These are phyloP conservation scores for Leishmania aethiopica DNA, from an alignment of 208 protist genomes.

Conservation along the genomic window DNA sequence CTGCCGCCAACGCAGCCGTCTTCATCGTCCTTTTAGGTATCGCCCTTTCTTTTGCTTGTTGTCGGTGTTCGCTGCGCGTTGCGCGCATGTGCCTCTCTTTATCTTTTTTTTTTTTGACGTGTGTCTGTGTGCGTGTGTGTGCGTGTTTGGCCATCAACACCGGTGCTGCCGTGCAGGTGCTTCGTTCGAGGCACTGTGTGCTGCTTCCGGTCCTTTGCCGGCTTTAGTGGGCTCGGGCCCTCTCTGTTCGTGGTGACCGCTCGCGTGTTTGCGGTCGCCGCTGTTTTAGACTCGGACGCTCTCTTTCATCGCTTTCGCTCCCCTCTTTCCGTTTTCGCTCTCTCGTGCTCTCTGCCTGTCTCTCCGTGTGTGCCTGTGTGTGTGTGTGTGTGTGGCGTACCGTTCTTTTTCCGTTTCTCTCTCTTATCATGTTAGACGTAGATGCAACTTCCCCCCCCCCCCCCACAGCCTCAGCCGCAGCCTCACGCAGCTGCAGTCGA, in stretches of 20 bases:
- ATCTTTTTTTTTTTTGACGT: no score
- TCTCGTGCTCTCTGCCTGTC: not conserved
- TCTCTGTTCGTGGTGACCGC: not conserved
- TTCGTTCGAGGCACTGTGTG: not conserved
- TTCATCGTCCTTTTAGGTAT: not conserved
- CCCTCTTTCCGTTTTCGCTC: not conserved
- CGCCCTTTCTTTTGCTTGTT: not conserved
- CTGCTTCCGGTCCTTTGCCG: not conserved
- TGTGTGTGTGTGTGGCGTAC: not conserved
- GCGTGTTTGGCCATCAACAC: not conserved
- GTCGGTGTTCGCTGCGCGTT: not conserved
- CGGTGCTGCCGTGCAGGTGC: not conserved
- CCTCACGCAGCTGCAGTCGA: not conserved
- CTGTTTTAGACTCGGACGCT: not conserved
- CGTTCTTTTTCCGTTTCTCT: not conserved
- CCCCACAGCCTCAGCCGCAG: not conserved
- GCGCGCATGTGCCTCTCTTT: not conserved
- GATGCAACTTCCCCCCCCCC: not conserved
- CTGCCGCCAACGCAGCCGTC: not conserved
- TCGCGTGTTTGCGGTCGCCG: not conserved
- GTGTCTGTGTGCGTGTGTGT: not conserved
- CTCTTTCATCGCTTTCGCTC: not conserved
- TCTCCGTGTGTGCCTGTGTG: not conserved
- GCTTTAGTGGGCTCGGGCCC: no score
- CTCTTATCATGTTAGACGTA: not conserved